phyloP scores from a whole-genome alignment of 2,329 filamentous ascomycete genomes.

The Ascochyta pisi region DNA sequence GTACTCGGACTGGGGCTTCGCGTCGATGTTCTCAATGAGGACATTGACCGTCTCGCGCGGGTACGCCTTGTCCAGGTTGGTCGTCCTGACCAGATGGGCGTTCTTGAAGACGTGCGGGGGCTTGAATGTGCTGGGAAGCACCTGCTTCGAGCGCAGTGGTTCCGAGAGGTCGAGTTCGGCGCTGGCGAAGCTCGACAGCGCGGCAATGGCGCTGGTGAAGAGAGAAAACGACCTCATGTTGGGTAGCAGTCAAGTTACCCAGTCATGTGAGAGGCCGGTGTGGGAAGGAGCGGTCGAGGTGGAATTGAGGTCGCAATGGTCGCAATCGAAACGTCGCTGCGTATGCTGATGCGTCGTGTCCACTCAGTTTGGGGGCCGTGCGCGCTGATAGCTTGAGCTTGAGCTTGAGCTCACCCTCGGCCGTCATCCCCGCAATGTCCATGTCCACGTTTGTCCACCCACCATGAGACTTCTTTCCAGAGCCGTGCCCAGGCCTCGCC shows the following conservation, averaged over 20 bases:
- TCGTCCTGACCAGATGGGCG: constrained; percentile 84
- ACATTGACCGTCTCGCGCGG: constrained; percentile 90
- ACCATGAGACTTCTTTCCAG: constrained; percentile 36
- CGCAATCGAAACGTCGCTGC: constrained; percentile 13
- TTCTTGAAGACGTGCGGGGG: constrained; percentile 94
- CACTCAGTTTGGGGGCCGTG: constrained; percentile 4
- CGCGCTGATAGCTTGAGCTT: constrained; percentile 17
- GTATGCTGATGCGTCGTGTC: constrained; percentile 48
- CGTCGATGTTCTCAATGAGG: constrained; percentile 87
- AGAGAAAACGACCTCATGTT: constrained; percentile 51
- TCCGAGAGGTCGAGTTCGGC: constrained; percentile 66
- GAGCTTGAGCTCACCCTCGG: constrained; percentile 6
- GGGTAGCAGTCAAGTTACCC: constrained; percentile 39
- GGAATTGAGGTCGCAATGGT: constrained; percentile 11
- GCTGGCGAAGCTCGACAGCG: constrained; percentile 66
- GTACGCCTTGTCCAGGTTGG: constrained; percentile 93
- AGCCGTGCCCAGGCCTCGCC: constrained; percentile 26
- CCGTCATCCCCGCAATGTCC: constrained; percentile 5
- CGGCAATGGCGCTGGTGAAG: constrained; percentile 55
- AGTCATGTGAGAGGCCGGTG: constrained; percentile 39
- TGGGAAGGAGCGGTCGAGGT: constrained; percentile 13
- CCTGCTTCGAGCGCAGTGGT: constrained; percentile 60
- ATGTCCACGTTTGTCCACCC: constrained; percentile 4
- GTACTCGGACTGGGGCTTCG: constrained; percentile 84
- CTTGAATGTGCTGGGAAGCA: constrained; percentile 67